Percentiles rank a stretch among this genome's conserved stretches.
phyloP scores from a whole-genome alignment of 2,329 filamentous ascomycete species.

The Microcyclospora pomicola region DNA sequence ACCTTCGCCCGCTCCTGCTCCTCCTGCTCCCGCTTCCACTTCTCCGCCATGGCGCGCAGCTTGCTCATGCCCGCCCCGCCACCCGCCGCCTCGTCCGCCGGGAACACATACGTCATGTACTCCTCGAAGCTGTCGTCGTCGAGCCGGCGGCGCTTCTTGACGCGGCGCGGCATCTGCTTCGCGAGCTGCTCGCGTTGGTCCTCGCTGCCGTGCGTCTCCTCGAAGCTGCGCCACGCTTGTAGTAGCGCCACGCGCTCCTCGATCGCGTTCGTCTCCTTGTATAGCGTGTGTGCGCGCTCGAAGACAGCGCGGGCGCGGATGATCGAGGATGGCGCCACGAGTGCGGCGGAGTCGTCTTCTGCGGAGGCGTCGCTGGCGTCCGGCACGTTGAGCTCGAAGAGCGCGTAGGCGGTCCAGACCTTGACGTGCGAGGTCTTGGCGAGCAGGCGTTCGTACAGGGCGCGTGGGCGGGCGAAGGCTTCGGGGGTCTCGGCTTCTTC shows the following conservation, averaged over 20 bases:
- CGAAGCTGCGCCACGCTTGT: constrained; percentile 85
- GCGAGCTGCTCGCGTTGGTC: constrained; percentile 72
- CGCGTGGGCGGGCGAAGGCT: constrained; percentile 70
- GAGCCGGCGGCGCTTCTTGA: constrained; percentile 82
- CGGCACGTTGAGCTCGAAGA: constrained; percentile 91
- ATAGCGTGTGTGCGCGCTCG: constrained; percentile 66
- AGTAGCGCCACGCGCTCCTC: constrained; percentile 88
- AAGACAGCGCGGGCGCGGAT: constrained; percentile 69
- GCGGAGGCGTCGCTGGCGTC: constrained; percentile 53
- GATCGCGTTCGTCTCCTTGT: constrained; percentile 83
- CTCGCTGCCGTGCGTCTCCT: constrained; percentile 63
- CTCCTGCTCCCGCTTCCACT: constrained; percentile 61
- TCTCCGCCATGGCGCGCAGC: constrained; percentile 70
- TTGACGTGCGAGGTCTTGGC: constrained; percentile 97
- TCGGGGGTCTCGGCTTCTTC: constrained; percentile 48
- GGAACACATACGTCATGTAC: constrained; percentile 95
- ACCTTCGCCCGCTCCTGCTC: neutral
- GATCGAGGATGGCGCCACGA: constrained; percentile 73
- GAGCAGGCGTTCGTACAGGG: constrained; percentile 78
- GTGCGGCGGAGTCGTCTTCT: constrained; percentile 42
- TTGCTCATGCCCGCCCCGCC: constrained; percentile 58
- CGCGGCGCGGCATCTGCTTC: constrained; percentile 83
- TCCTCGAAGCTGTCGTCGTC: constrained; percentile 93
- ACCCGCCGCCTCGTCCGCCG: constrained; percentile 59
- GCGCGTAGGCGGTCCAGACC: constrained; percentile 98